Evolutionary conservation across 2,329 filamentous ascomycete species (phyloP), one percentile per base, ranked within the genome.

Genomic region (Cadophora sp.): DNA sequence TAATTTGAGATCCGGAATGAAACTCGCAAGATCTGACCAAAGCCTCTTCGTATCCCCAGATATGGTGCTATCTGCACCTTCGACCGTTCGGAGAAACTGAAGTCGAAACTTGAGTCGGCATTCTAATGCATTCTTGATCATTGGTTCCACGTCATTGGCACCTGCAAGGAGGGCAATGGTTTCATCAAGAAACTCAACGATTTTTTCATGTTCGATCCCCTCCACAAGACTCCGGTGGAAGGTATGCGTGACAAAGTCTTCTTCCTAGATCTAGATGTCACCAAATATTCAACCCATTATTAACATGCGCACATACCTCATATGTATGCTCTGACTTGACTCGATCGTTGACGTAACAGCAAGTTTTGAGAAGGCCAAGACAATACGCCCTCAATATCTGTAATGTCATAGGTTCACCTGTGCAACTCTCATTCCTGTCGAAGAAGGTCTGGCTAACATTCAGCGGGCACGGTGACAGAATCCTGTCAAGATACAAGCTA

Each of bases 171-270:
- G 62, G 14, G 69, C 58, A 50, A 61, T 64, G 20, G 83, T 80
- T 41, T 80, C 74, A 43, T 73, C 62, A 24, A 78, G 51, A 24
- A 77, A 72, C n/a, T 72, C 56, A 18, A 76, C 64, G 39, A 77
- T 75, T 5, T 62, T 61, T 5, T 83, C 80, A 2, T 83, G 79
- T 18, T 86, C 81, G 66, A 95, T 83, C 16, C 84, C 80, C 30
- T 89, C 87, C 7, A 98, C 83, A 0, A 99, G 82, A 14, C 87
- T 88, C 45, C 94, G 87, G 72, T 94, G 91, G 77, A 96, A 98
- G 0, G 94, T 91, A 78, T 97, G 94, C 7, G 93, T 94, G 22
- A 96, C 93, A 76, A 99, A 97, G 76, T 99, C 96, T 79, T 99
- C 96, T 80, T 99, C 96, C 90, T 95, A 65, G 13, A 39, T 18